Evolutionary conservation across 2,329 filamentous ascomycete genomes (phyloP).

Genomic region (Calonectria crousiana): DNA sequence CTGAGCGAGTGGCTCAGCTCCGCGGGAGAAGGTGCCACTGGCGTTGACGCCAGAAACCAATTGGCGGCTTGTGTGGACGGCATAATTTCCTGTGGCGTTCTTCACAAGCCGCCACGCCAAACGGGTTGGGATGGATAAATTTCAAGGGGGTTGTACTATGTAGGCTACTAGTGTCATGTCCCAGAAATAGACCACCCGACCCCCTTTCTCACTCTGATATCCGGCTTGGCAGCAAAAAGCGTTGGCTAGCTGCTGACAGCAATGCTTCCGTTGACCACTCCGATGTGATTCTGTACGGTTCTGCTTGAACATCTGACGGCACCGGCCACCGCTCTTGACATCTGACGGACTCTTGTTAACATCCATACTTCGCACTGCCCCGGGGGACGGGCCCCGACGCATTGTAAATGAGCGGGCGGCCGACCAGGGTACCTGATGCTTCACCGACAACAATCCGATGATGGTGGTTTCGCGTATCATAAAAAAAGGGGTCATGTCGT

Average conservation of each 20-base stretch:
- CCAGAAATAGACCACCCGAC: slow-evolving; percentile 2
- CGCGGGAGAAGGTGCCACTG: background rate
- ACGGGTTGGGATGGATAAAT: slow-evolving; percentile 21
- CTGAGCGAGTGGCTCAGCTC: background rate
- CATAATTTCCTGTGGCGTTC: slow-evolving; percentile 32
- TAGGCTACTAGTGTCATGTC: background rate
- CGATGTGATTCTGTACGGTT: background rate
- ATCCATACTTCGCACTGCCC: background rate
- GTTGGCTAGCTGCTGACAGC: background rate
- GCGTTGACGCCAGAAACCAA: background rate
- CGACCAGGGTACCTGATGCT: slow-evolving; percentile 11
- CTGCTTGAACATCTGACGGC: background rate
- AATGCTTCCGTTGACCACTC: background rate
- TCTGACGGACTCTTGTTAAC: background rate
- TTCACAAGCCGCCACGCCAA: slow-evolving; percentile 10
- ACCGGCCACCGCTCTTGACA: background rate
- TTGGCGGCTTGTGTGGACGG: background rate
- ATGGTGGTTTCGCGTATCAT: slow-evolving; percentile 33
- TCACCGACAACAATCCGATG: slow-evolving; percentile 11
- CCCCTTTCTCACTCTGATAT: slow-evolving; percentile 5
- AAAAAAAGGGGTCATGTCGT: slow-evolving; percentile 38
- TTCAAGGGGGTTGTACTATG: slow-evolving; percentile 17
- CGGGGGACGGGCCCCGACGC: background rate
- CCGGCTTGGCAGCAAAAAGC: background rate
- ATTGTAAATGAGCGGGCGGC: slow-evolving; percentile 3